These are phyloP conservation scores for Grosmannia penicillata DNA, from an alignment of 2,329 filamentous ascomycete genomes.

Conservation along the genomic window DNA sequence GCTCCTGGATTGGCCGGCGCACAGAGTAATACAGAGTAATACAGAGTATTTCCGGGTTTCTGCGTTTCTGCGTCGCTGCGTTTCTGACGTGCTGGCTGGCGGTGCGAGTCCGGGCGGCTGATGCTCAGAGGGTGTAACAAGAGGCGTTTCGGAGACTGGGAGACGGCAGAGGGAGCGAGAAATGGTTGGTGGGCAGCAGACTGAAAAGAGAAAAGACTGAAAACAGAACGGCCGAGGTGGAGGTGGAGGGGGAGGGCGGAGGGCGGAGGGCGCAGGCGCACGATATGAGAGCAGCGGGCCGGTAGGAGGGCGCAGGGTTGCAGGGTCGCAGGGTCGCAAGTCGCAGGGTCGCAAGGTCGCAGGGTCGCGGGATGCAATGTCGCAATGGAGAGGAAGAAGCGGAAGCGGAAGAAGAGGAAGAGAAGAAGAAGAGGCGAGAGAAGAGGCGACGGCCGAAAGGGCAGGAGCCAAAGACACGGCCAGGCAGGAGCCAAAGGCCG, in stretches of 20 bases:
- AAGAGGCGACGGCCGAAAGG: neutral
- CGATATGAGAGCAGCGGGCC: conserved; percentile 6
- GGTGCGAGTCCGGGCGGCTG: too few species aligned
- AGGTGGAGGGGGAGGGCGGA: neutral
- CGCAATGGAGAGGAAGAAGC: neutral
- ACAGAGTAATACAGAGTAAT: too few species aligned
- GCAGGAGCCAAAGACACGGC: neutral
- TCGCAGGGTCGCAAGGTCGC: too few species aligned
- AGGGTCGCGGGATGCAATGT: too few species aligned
- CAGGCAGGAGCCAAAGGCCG: neutral
- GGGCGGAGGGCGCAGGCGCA: neutral
- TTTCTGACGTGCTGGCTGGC: neutral
- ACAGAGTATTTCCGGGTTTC: neutral
- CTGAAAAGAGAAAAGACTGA: neutral
- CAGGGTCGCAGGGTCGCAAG: neutral
- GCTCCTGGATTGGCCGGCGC: conserved; percentile 14
- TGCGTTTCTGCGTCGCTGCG: too few species aligned
- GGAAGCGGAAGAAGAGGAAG: conserved; percentile 5
- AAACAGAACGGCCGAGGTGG: neutral
- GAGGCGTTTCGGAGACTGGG: conserved; percentile 25
- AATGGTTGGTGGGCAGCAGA: conserved; percentile 5
- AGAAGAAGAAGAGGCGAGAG: conserved; percentile 1
- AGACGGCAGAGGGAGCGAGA: too few species aligned
- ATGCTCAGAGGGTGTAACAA: conserved; percentile 32
- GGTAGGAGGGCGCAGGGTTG: conserved; percentile 5